Conservation (phyloP, 176 grass and related monocot species). For the Alloteropsis semialata region DNA sequence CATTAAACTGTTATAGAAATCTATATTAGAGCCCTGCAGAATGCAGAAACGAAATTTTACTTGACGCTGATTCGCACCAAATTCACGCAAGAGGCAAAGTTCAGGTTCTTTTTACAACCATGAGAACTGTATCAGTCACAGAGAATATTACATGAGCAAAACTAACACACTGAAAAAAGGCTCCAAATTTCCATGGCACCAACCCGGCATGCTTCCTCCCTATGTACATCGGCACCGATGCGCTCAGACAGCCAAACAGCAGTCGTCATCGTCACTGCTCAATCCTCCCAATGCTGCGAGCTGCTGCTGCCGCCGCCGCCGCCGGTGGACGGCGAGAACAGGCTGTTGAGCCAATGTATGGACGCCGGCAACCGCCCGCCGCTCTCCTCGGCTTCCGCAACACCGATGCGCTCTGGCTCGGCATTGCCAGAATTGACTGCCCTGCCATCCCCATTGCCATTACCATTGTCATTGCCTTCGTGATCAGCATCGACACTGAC, state of each 20-base stretch:
- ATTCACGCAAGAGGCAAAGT: background rate
- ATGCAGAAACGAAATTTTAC: background rate
- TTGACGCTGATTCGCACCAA: background rate
- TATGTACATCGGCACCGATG: slow-evolving; percentile 13
- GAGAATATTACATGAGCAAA: slow-evolving; percentile 23
- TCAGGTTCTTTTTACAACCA: slow-evolving; percentile 12
- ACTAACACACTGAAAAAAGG: background rate
- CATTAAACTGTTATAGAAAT: background rate
- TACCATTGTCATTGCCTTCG: slow-evolving; percentile 29
- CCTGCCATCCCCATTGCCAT: background rate
- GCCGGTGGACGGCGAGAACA: slow-evolving; percentile 26
- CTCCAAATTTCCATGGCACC: slow-evolving; percentile 17
- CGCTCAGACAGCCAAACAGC: background rate
- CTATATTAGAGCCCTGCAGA: background rate
- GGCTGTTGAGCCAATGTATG: slow-evolving; percentile 31
- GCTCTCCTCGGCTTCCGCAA: slow-evolving; percentile 4
- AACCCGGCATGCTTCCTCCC: background rate
- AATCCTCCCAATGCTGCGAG: slow-evolving; percentile 31
- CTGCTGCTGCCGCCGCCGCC: slow-evolving; percentile 30
- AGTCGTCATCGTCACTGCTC: background rate
- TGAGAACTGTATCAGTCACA: background rate
- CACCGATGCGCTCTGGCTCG: slow-evolving; percentile 16
- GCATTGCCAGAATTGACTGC: slow-evolving; percentile 7
- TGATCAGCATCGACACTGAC: slow-evolving; percentile 15
- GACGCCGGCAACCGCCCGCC: slow-evolving; percentile 23